These are phyloP conservation scores for Pascua guehoae DNA, from an alignment of 1,284 basidiomycete genomes.

Conservation along the genomic window DNA sequence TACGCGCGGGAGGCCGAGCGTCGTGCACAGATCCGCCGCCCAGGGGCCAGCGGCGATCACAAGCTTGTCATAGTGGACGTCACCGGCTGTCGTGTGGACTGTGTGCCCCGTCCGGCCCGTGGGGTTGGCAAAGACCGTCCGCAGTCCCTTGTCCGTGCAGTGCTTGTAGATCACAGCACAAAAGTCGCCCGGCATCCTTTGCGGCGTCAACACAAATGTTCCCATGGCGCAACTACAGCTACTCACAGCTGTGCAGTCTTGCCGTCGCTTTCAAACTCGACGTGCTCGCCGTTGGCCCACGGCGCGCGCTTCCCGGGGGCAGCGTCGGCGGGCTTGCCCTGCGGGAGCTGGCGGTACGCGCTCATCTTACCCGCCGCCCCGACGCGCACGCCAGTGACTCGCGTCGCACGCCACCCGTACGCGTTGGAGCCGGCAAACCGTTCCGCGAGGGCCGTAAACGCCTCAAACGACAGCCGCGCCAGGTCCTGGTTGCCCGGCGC, in stretches of 20 bases:
- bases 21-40: constrained; percentile 11
- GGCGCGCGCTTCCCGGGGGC: background rate
- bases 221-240: background rate
- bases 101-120: constrained; percentile 1
- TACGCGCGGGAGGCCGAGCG: constrained; percentile 7
- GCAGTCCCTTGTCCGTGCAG: constrained; percentile 9
- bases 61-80: constrained; percentile 9
- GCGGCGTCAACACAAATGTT: background rate
- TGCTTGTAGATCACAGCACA: constrained; percentile 5
- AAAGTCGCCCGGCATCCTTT: constrained; percentile 12
- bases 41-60: constrained; percentile 15
- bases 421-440: constrained; percentile 62
- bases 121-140: constrained; percentile 11
- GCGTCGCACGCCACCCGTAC: constrained; percentile 60
- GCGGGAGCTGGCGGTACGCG: constrained; percentile 13
- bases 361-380: constrained; percentile 12
- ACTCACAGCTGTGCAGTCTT: constrained; percentile 11
- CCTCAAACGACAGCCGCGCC: constrained; percentile 66
- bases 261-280: constrained; percentile 3
- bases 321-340: background rate
- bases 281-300: constrained; percentile 13
- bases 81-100: constrained; percentile 5
- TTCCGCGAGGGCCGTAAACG: constrained; percentile 70
- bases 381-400: constrained; percentile 11
- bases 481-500: constrained; percentile 51